Conservation (phyloP, 441 rosid species). For the Pelargonium exstipulatum region DNA sequence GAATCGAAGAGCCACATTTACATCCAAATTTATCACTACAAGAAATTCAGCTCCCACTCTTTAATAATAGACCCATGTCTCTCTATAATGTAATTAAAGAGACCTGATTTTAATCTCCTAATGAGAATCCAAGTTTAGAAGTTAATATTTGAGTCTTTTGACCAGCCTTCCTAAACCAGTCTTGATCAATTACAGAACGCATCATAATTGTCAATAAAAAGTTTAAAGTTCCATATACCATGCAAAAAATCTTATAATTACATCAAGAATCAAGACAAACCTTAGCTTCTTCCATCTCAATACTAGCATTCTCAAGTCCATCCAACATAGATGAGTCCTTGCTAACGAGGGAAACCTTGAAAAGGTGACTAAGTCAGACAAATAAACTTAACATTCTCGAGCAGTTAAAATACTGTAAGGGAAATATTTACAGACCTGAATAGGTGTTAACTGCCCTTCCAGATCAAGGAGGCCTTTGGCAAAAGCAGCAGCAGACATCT, state of each 20-base stretch:
- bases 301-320: constrained; percentile 97
- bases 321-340: constrained; percentile 99
- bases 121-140: too few relatives aligned
- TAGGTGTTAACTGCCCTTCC: constrained; percentile 98
- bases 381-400: constrained; percentile 21
- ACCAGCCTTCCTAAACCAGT: too few relatives aligned
- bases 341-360: constrained; percentile 98
- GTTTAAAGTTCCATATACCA: not conserved
- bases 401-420: constrained; percentile 15
- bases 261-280: constrained; percentile 37
- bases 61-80: too few relatives aligned
- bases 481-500: constrained; percentile 99
- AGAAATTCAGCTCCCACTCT: not conserved
- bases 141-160: too few relatives aligned
- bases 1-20: too few relatives aligned
- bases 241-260: constrained; percentile 11
- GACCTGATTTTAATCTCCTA: too few relatives aligned
- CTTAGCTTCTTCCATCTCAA: constrained; percentile 98
- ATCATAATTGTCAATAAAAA: too few relatives aligned
- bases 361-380: constrained; percentile 23
- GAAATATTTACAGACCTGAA: constrained; percentile 55
- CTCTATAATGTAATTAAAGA: too few relatives aligned
- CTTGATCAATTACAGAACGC: too few relatives aligned
- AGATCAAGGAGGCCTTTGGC: constrained; percentile 99
- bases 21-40: too few relatives aligned